Percentiles rank a stretch among this genome's conserved stretches.
Conservation (phyloP, 129 eudicot species). For the Glebionis coronaria region DNA sequence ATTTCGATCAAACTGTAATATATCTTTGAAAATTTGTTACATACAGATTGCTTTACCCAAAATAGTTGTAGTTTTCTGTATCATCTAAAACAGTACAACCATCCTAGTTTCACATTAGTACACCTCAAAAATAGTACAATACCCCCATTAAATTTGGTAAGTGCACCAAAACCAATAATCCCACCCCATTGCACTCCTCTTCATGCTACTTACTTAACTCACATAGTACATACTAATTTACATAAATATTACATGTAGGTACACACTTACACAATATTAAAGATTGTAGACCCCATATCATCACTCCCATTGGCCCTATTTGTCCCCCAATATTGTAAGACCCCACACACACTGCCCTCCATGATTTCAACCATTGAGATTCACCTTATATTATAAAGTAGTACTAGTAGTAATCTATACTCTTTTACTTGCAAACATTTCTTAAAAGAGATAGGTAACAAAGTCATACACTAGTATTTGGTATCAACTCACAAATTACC, state of each 20-base stretch:
- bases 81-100: too few relatives aligned
- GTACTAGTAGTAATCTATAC: not conserved
- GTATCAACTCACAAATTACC: too few relatives aligned
- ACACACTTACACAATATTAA: conserved; percentile 20
- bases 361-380: conserved; percentile 27
- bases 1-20: too few relatives aligned
- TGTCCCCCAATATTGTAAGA: conserved; percentile 23
- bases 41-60: too few relatives aligned
- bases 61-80: too few relatives aligned
- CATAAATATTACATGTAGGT: conserved; percentile 14
- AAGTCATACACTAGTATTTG: too few relatives aligned
- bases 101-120: too few relatives aligned
- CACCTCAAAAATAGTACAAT: conserved; percentile 18
- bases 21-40: too few relatives aligned
- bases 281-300: conserved; percentile 25
- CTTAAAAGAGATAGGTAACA: not conserved
- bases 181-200: conserved; percentile 26
- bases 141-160: conserved; percentile 23
- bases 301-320: conserved; percentile 26
- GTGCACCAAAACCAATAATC: conserved; percentile 33
- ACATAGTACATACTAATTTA: conserved; percentile 11
- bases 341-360: conserved; percentile 29
- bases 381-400: not conserved
- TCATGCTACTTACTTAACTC: conserved; percentile 18
- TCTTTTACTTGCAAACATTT: not conserved